Evolutionary conservation across 805 yeast genomes (phyloP), one percentile per base, ranked within the genome.

Genomic region (Candida chilensis): DNA sequence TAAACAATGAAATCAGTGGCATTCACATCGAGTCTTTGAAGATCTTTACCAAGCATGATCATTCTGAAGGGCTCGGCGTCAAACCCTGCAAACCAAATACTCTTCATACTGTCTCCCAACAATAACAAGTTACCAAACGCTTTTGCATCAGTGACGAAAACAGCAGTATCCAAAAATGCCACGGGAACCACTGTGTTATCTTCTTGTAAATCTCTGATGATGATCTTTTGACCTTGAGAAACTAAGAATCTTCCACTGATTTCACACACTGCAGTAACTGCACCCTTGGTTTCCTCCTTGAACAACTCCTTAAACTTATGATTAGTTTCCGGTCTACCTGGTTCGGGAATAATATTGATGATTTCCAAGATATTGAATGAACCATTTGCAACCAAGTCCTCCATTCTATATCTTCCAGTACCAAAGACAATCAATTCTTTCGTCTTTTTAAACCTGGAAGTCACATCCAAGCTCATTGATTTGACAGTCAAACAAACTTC

Each of bases 41-140:
- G 63, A 48, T 88, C 95, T 47, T 80, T 83, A 6, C 94, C 88
- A 30, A 92, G 52, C 34, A 70, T 52, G 12, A 86, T 63, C 78
- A 90, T 76, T 39, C 96, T 61, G 50, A 84, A 88, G 1, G 99
- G 99, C 44, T 90, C 96, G 2, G 94, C 90, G 50, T 87, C 95
- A 55, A 87, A 88, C 1, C 96, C 96, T 17, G 78, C 76, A 33
- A 92, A 63, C 62, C 87, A 76, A 4, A 85, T 64, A 40, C 87
- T 74, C 41, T 83, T 80, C 53, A 76, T 64, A 0, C 84, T 61
- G 52, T 92, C 98, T 13, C 94, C 94, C 12, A 87, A 54, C 2
- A 87, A 44, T n/a, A 90, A 49, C 43, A 90, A 57, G 49, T 88
- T 85, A 24, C 94, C 88, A 48, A 86, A 74, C 39, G 87, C 67